phyloP scores from a whole-genome alignment of 2,329 filamentous ascomycete genomes.

The Verruconis gallopava region DNA sequence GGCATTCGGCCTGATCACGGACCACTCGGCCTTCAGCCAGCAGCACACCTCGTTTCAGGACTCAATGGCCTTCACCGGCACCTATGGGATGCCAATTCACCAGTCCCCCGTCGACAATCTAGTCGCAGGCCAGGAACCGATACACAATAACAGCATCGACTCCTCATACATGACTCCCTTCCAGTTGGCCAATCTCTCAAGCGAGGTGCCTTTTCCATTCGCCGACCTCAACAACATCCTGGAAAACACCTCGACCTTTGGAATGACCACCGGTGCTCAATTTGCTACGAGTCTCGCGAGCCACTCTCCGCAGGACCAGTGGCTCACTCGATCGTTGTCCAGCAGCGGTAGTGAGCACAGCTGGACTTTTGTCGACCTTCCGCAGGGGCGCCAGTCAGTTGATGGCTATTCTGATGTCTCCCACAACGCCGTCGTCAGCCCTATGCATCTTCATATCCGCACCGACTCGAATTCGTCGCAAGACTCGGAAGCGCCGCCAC shows the following conservation, averaged over 20 bases:
- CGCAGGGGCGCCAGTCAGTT: conserved; percentile 45
- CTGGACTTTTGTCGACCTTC: conserved; percentile 68
- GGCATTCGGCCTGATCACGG: conserved; percentile 4
- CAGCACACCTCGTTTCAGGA: conserved; percentile 1
- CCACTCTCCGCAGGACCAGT: conserved; percentile 65
- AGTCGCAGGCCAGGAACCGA: conserved; percentile 25
- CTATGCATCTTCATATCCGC: conserved; percentile 75
- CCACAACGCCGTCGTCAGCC: conserved; percentile 70
- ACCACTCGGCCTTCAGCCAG: not conserved
- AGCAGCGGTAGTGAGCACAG: conserved; percentile 71
- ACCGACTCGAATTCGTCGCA: conserved; percentile 77
- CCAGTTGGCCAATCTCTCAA: conserved; percentile 27
- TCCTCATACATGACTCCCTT: conserved; percentile 29
- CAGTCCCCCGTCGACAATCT: conserved; percentile 35
- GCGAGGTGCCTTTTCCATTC: conserved; percentile 24
- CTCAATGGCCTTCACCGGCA: conserved; percentile 4
- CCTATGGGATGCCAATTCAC: conserved; percentile 22
- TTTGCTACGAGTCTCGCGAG: conserved; percentile 28
- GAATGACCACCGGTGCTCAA: conserved; percentile 18
- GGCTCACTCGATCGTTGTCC: conserved; percentile 76
- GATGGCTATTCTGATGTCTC: conserved; percentile 38
- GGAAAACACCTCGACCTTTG: conserved; percentile 32
- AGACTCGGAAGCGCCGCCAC: conserved; percentile 47
- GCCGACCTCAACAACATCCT: conserved; percentile 2
- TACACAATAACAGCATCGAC: conserved; percentile 28